Evolutionary conservation across 2,329 filamentous ascomycete species (phyloP), one percentile per base, ranked within the genome.

Genomic region (Calonectria henricotiae): DNA sequence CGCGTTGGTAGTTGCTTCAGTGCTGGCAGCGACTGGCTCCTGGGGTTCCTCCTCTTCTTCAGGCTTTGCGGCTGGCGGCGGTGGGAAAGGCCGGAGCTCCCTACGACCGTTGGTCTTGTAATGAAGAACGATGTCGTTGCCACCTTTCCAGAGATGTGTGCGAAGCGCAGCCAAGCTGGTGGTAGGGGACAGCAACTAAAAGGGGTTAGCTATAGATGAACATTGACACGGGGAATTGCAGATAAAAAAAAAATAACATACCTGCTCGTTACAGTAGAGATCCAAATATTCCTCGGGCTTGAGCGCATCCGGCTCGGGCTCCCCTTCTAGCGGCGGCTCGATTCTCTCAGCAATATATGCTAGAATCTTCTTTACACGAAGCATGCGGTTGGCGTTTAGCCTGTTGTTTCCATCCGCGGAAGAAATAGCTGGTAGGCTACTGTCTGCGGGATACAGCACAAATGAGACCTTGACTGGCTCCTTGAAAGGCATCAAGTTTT

Each of bases 391-490:
- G 12, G 96, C 96, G 80, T 98, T 99, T 62, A 99, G 87, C 27
- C 96, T 92, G 74, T 95, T 96, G 81, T 96, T 97, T 63, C 92
- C 92, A 79, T 97, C 95, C 4, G 90, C 83, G 27, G 91, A 89
- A 37, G 92, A 89, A 61, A 98, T 92, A 65, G 88, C 89, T 0
- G 95, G 94, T 63, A 98, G 85, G 32, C 66, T 75, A 30, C 88
- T 84, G 74, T 94, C 92, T 76, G 93, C 88, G 0, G 96, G 95
- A 75, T 96, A 90, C 27, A 99, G 86, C 17, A 98, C 89, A 79
- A 99, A 99, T 4, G 94, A 95, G n/a, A 98, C 92, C 86, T 99
- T 99, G 75, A 96, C 90, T 1, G 95, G 91, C n/a, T 98, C 96
- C 84, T 98, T 98, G 69, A 88, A 83, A 0, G 95, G 94, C 9